Conservation (phyloP, 306 rosid species). For the Rosa lucieae region DNA sequence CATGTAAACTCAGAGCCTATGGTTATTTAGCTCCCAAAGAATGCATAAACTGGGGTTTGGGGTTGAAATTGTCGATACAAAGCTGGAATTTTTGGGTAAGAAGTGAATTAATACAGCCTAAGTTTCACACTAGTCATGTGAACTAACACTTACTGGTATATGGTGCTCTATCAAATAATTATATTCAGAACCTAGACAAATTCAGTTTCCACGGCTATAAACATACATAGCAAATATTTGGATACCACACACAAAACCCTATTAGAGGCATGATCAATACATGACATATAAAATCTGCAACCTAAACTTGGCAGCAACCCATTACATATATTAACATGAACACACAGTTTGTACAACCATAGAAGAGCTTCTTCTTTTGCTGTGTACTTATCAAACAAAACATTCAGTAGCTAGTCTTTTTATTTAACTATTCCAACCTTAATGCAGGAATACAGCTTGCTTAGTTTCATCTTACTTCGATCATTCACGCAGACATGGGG, state of each 20-base stretch:
- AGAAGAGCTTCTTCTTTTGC: background rate
- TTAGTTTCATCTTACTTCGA: background rate
- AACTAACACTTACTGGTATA: background rate
- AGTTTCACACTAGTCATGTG: too few species aligned
- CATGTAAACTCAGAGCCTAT: background rate
- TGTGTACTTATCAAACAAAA: background rate
- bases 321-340: background rate
- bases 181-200: background rate
- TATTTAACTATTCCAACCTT: background rate
- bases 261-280: background rate
- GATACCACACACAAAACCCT: background rate
- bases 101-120: background rate
- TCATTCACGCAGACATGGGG: slow-evolving; percentile 43
- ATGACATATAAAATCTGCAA: background rate
- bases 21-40: background rate
- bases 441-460: background rate
- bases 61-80: background rate
- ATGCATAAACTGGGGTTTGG: background rate
- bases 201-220: background rate
- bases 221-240: background rate
- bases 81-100: background rate
- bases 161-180: background rate
- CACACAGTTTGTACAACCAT: background rate
- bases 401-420: background rate
- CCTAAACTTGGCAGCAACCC: background rate